Evolutionary conservation across 148 eudicot species (phyloP), one percentile per base, ranked within the genome.

Genomic region (Rhododendron mucronatum): DNA sequence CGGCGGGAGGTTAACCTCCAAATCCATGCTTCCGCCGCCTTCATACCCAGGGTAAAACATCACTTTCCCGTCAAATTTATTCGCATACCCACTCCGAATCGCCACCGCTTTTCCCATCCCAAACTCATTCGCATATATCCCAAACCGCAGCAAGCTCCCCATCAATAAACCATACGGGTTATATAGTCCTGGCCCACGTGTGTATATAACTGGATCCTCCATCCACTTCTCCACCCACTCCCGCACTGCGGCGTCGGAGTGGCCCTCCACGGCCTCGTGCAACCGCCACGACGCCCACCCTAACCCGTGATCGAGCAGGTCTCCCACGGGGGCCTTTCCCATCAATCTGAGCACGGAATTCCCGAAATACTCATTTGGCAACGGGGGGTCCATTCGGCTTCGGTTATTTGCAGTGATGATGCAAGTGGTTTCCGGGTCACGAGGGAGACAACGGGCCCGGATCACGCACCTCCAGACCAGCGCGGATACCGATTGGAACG

Each of bases 21-120:
- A 59, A 77, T 86, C 88, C 88, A 89, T 86, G 86, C 88, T 86
- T 5, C 76, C 82, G 7, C 80, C 87, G 4, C 85, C 85, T 84
- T 84, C 88, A 21, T 0, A 20, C 37, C 90, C 90, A 5, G 88
- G 88, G 61, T 84, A 89, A n/a, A 89, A 10, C 5, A 82, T 14
- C 18, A 86, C 84, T 51, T 86, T 89, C 85, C 90, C 90, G 78
- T 89, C 87, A 23, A 81, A 81, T 47, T 89, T 89, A 69, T 89
- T 84, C 20, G 87, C 85, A 28, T 73, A 84, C 10, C 88, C 88
- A 63, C 90, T 86, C 3, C 82, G 84, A 84, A 84, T 30, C 14
- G 90, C 90, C 51, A 89, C 53, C 4, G 85, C 90, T 51, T 84
- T 89, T 4, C 90, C 90, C 57, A 89, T 26, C 33, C 90, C 90